Percentiles rank a stretch among this genome's conserved stretches.
phyloP scores from a whole-genome alignment of 345 rosid species.

The Erucastrum elatum region DNA sequence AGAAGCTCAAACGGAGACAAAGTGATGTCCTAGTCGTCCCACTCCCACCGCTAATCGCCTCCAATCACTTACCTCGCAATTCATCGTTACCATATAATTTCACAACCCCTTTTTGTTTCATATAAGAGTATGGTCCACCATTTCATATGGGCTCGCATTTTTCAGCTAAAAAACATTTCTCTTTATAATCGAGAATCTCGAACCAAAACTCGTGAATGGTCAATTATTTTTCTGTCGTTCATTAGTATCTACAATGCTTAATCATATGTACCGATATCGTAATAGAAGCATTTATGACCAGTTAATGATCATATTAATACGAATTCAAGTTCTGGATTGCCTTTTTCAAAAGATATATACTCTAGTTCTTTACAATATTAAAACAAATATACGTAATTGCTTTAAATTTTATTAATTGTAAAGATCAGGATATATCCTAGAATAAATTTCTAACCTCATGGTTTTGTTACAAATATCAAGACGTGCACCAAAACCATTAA shows the following conservation, averaged over 20 bases:
- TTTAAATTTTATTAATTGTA: neutral
- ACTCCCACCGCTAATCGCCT: slow-evolving; percentile 37
- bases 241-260: neutral
- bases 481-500: neutral
- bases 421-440: slow-evolving; percentile 12
- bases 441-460: slow-evolving; percentile 28
- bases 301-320: neutral
- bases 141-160: neutral
- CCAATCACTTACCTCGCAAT: slow-evolving; percentile 28
- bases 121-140: slow-evolving; percentile 32
- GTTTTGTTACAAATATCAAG: slow-evolving; percentile 11
- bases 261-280: neutral
- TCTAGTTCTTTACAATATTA: no score
- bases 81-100: slow-evolving; percentile 35
- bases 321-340: neutral
- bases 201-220: neutral
- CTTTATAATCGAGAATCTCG: neutral
- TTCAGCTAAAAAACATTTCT: neutral
- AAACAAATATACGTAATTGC: neutral
- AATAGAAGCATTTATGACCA: neutral
- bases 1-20: slow-evolving; percentile 27
- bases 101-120: neutral
- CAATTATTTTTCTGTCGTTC: neutral
- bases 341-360: no score
- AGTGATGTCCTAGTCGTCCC: slow-evolving; percentile 29